phyloP scores from a whole-genome alignment of 2,329 filamentous ascomycete genomes.

The Cordyceps farinosa region DNA sequence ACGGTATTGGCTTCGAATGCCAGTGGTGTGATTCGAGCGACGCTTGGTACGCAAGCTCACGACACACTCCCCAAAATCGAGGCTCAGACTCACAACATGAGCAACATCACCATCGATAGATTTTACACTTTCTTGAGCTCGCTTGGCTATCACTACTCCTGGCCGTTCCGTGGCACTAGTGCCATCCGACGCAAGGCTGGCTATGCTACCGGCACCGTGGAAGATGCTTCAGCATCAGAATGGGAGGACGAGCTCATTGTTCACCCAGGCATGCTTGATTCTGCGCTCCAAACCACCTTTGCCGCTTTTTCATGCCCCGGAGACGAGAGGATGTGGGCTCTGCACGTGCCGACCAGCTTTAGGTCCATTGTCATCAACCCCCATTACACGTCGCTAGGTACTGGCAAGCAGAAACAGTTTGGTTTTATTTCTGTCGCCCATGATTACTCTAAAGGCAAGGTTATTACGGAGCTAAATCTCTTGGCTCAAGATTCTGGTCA shows the following conservation, averaged over 20 bases:
- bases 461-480: not conserved
- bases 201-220: not conserved
- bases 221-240: not conserved
- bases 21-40: too few species aligned
- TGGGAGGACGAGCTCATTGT: constrained; percentile 13
- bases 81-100: too few species aligned
- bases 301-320: constrained; percentile 6
- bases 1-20: too few species aligned
- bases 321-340: constrained; percentile 1
- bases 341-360: constrained; percentile 1
- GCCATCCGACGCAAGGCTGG: constrained; percentile 3
- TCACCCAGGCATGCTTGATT: constrained; percentile 9
- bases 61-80: too few species aligned
- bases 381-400: not conserved
- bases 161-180: not conserved
- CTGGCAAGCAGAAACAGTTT: too few species aligned
- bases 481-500: not conserved
- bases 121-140: too few species aligned
- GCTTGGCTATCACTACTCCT: not conserved
- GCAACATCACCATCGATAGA: too few species aligned
- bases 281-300: constrained; percentile 5
- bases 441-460: not conserved
- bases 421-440: too few species aligned
- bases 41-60: too few species aligned
- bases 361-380: constrained; percentile 4